Conservation (phyloP, 257 asterid genomes). For the Nicotiana tomentosiformis region DNA sequence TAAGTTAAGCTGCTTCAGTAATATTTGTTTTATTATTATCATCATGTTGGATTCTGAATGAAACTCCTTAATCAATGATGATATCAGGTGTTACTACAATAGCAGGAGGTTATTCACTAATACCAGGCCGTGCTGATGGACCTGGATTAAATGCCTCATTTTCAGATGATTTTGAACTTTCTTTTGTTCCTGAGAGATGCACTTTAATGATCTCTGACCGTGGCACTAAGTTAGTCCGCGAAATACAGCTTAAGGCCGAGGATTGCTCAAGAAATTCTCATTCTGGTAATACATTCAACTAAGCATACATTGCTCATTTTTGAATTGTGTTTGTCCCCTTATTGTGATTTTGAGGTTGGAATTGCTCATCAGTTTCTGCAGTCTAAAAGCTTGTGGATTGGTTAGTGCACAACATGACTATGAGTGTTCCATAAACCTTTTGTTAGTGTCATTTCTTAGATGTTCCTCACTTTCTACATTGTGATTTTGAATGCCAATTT, state of each 20-base stretch:
- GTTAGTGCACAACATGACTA: not conserved
- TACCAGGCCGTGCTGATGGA: constrained; percentile 60
- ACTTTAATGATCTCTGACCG: constrained; percentile 69
- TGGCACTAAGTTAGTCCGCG: constrained; percentile 61
- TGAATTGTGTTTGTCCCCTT: not conserved
- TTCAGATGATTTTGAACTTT: constrained; percentile 47
- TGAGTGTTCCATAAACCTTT: not conserved
- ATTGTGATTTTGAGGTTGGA: constrained; percentile 4
- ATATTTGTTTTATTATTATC: not conserved
- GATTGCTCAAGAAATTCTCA: constrained; percentile 52
- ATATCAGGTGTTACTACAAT: constrained; percentile 78
- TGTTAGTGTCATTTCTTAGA: not conserved
- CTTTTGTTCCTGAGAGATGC: constrained; percentile 59
- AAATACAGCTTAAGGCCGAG: constrained; percentile 56
- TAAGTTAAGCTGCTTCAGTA: not conserved
- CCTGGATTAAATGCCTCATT: constrained; percentile 66
- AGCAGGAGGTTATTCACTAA: constrained; percentile 68
- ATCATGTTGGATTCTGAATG: not conserved
- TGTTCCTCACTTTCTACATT: not conserved
- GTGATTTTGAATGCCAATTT: not conserved
- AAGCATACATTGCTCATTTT: not conserved
- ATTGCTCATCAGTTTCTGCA: not conserved
- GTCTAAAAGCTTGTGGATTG: not conserved
- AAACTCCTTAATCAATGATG: not conserved
- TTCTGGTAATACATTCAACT: constrained; percentile 35